These are phyloP conservation scores for Cordyceps javanica DNA, from an alignment of 2,329 filamentous ascomycete species.

Conservation along the genomic window DNA sequence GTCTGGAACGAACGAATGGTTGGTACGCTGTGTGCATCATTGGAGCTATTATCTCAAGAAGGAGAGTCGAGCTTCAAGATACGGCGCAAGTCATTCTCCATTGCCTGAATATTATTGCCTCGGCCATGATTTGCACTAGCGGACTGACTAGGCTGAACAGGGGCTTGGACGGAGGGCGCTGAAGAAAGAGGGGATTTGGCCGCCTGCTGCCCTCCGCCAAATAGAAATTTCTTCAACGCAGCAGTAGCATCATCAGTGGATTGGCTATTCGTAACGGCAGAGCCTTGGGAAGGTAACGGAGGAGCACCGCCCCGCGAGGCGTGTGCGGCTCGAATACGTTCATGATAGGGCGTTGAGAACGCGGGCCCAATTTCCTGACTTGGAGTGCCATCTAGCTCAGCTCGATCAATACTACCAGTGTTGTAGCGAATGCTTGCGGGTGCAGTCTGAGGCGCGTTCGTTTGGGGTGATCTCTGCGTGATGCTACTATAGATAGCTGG, in stretches of 20 bases:
- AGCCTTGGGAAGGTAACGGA: slow-evolving; percentile 21
- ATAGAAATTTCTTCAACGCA: slow-evolving; percentile 46
- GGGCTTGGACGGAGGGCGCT: not conserved
- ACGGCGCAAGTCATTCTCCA: slow-evolving; percentile 49
- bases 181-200: slow-evolving; percentile 6
- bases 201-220: slow-evolving; percentile 28
- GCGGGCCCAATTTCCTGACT: slow-evolving; percentile 54
- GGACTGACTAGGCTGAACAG: not conserved
- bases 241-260: slow-evolving; percentile 11
- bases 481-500: not conserved
- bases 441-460: slow-evolving; percentile 32
- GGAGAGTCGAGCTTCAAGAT: slow-evolving; percentile 39
- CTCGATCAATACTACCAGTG: slow-evolving; percentile 22
- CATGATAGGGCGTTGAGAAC: slow-evolving; percentile 61
- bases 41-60: not conserved
- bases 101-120: slow-evolving; percentile 35
- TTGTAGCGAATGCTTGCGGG: slow-evolving; percentile 26
- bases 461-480: not conserved
- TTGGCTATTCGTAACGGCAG: slow-evolving; percentile 31
- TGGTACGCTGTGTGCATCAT: not conserved
- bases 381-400: slow-evolving; percentile 58
- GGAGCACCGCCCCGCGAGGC: slow-evolving; percentile 23
- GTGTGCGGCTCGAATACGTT: slow-evolving; percentile 53
- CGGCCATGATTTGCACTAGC: slow-evolving; percentile 12
- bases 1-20: not conserved